Conservation (phyloP, 306 rosid species). For the Astragalus membranaceus region DNA sequence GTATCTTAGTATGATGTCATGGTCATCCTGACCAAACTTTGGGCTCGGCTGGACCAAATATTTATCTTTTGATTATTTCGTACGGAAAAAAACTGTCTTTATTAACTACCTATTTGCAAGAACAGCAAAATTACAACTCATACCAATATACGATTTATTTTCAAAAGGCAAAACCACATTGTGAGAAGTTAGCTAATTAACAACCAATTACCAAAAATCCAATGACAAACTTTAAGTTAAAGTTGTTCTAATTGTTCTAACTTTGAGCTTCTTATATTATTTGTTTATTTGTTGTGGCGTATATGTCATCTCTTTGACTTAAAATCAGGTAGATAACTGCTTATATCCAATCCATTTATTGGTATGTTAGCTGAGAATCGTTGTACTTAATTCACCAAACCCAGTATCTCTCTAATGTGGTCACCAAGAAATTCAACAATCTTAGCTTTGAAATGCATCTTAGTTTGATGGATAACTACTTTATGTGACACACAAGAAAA, state of each 20-base stretch:
- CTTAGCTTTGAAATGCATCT: slow-evolving; percentile 7
- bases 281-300: slow-evolving; percentile 17
- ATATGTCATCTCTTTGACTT: slow-evolving; percentile 33
- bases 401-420: slow-evolving; percentile 13
- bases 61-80: background rate
- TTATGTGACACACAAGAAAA: slow-evolving; percentile 31
- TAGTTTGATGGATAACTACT: slow-evolving; percentile 23
- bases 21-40: no score
- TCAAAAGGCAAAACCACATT: background rate
- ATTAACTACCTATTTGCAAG: background rate
- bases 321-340: slow-evolving; percentile 4
- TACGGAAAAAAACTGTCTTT: background rate
- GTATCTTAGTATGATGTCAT: no score
- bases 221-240: background rate
- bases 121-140: background rate
- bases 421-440: background rate
- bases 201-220: slow-evolving; percentile 10
- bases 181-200: background rate
- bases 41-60: no score
- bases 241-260: background rate
- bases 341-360: slow-evolving; percentile 12
- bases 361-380: slow-evolving; percentile 30
- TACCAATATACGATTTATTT: background rate
- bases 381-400: slow-evolving; percentile 35
- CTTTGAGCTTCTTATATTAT: background rate